Evolutionary conservation across 306 rosid genomes (phyloP).

Genomic region (Trifolium repens): DNA sequence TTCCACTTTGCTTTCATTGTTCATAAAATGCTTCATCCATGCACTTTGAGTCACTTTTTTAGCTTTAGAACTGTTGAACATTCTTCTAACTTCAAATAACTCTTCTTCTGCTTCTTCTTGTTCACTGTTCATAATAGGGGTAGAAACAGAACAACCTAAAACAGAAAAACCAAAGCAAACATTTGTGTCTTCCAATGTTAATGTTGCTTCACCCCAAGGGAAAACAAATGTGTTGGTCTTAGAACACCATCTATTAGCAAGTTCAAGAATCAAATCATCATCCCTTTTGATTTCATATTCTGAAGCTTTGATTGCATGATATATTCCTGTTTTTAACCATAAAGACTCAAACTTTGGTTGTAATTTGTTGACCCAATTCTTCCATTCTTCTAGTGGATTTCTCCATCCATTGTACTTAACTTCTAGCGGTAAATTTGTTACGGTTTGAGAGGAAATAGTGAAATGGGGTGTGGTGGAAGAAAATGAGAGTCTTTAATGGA

Average conservation of each 20-base stretch:
- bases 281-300: constrained; percentile 27
- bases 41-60: constrained; percentile 29
- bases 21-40: constrained; percentile 58
- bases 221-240: constrained; percentile 23
- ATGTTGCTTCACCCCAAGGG: too few species aligned
- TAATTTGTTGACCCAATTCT: constrained; percentile 39
- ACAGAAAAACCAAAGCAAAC: too few species aligned
- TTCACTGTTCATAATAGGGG: constrained; percentile 30
- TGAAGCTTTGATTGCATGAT: constrained; percentile 25
- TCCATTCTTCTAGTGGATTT: constrained; percentile 40
- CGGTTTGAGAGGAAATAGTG: neutral
- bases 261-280: constrained; percentile 43
- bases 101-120: constrained; percentile 21
- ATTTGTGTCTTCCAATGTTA: too few species aligned
- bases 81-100: neutral
- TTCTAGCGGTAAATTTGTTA: neutral
- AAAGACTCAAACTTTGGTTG: constrained; percentile 18
- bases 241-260: constrained; percentile 49
- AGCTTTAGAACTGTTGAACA: constrained; percentile 11
- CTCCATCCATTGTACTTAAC: constrained; percentile 45
- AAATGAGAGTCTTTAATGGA: neutral
- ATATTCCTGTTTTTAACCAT: constrained; percentile 56
- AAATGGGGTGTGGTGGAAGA: neutral
- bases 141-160: constrained; percentile 42
- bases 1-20: constrained; percentile 33